Conservation (phyloP, 75 land plant genomes). For the Cunninghamia lanceolata region DNA sequence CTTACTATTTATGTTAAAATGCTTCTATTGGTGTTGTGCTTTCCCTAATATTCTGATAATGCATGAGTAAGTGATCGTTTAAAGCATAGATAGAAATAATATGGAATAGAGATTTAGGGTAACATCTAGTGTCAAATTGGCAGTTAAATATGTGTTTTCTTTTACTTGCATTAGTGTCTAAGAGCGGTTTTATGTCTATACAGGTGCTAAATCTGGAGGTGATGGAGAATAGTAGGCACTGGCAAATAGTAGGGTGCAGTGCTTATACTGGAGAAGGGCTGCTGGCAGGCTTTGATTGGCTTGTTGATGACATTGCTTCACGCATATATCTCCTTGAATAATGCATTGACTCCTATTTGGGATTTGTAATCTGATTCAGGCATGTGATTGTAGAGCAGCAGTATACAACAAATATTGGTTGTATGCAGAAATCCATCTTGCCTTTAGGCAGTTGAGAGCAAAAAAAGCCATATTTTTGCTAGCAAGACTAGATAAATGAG, state of each 20-base stretch:
- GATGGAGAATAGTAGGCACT: conserved; percentile 94
- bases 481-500: no score
- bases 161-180: background rate
- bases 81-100: background rate
- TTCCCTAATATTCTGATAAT: background rate
- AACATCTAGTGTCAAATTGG: background rate
- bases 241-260: conserved; percentile 93
- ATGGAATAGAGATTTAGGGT: background rate
- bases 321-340: conserved; percentile 91
- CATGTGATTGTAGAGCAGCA: background rate
- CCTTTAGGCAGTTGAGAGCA: background rate
- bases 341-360: conserved; percentile 12
- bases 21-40: background rate
- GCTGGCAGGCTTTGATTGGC: conserved; percentile 95
- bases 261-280: conserved; percentile 94
- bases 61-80: background rate
- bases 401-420: background rate
- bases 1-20: background rate
- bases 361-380: background rate
- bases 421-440: background rate
- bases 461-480: background rate
- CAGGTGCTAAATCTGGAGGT: conserved; percentile 88
- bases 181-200: background rate
- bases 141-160: background rate
- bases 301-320: conserved; percentile 94